A percentile compares a stretch with the other conserved stretches of the same genome.
These are phyloP conservation scores for Fusarium sp. DNA, from an alignment of 2,329 filamentous ascomycete species.

Conservation along the genomic window DNA sequence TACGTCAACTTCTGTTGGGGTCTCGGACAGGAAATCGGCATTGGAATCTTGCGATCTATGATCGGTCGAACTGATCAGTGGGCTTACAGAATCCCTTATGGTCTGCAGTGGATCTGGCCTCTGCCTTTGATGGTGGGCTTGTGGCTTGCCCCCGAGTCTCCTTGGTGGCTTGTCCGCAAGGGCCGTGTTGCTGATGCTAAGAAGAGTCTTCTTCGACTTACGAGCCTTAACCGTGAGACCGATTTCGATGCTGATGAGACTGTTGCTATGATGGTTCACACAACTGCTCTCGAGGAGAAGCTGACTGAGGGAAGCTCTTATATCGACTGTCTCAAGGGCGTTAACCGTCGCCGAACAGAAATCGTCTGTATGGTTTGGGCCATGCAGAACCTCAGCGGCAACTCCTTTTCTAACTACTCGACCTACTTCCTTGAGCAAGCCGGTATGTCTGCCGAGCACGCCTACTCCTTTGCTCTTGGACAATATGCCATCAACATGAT, in stretches of 20 bases:
- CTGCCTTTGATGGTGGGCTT: slow-evolving; percentile 73
- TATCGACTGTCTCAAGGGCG: slow-evolving; percentile 83
- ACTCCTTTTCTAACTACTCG: slow-evolving; percentile 72
- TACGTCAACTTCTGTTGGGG: slow-evolving; percentile 84
- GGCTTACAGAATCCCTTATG: slow-evolving; percentile 77
- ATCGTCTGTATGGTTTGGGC: slow-evolving; percentile 73
- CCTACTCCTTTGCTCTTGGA: slow-evolving; percentile 68
- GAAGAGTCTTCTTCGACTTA: slow-evolving; percentile 71
- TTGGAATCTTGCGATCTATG: slow-evolving; percentile 77
- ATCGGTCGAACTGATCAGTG: slow-evolving; percentile 71
- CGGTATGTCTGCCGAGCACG: slow-evolving; percentile 59
- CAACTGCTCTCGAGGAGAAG: slow-evolving; percentile 80
- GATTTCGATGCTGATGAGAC: slow-evolving; percentile 86
- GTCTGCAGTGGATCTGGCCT: slow-evolving; percentile 82
- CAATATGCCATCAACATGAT: slow-evolving; percentile 79
- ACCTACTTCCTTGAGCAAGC: slow-evolving; percentile 71
- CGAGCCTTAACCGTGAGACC: slow-evolving; percentile 69
- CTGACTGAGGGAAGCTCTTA: slow-evolving; percentile 80
- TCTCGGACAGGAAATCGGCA: slow-evolving; percentile 76
- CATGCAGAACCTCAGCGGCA: slow-evolving; percentile 71
- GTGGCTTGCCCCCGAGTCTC: slow-evolving; percentile 74
- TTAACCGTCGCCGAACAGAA: slow-evolving; percentile 80
- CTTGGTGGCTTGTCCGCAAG: slow-evolving; percentile 79
- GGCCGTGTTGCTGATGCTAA: slow-evolving; percentile 73
- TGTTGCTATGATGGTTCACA: slow-evolving; percentile 92